A percentile compares a stretch with the other conserved stretches of the same genome.
phyloP scores from a whole-genome alignment of 768 basidiomycete species.

The Hericium rajendrae region DNA sequence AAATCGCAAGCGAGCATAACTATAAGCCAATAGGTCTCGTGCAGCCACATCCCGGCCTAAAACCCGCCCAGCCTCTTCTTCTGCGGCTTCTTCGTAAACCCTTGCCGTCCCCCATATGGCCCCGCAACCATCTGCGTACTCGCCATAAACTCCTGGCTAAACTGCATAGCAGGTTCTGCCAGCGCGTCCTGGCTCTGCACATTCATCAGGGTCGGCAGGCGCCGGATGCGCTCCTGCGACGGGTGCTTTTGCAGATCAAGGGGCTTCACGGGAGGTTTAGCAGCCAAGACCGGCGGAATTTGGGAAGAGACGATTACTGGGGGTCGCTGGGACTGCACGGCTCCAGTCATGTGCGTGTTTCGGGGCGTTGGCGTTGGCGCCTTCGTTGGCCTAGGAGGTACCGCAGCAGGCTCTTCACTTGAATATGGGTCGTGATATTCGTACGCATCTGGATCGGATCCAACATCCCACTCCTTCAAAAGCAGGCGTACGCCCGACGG shows the following conservation, averaged over 20 bases:
- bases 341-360: too few species aligned
- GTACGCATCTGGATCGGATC: constrained; percentile 40
- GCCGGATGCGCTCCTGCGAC: not conserved
- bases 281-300: not conserved
- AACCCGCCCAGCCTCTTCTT: constrained; percentile 76
- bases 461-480: constrained; percentile 59
- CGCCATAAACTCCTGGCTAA: constrained; percentile 22
- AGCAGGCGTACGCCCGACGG: constrained; percentile 53
- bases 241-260: not conserved
- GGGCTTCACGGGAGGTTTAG: not conserved
- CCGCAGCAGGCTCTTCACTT: not conserved
- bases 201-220: not conserved
- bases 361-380: not conserved
- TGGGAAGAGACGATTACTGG: not conserved
- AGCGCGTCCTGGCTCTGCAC: not conserved
- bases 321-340: not conserved
- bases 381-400: not conserved
- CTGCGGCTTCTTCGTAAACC: constrained; percentile 34
- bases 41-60: constrained; percentile 23
- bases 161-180: not conserved
- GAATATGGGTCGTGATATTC: constrained; percentile 49
- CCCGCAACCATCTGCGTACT: constrained; percentile 72
- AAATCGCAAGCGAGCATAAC: too few species aligned
- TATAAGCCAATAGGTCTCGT: not conserved
- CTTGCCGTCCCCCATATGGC: constrained; percentile 54